phyloP scores from a whole-genome alignment of 495 filamentous ascomycete genomes.

The Stereocaulon alpinum region DNA sequence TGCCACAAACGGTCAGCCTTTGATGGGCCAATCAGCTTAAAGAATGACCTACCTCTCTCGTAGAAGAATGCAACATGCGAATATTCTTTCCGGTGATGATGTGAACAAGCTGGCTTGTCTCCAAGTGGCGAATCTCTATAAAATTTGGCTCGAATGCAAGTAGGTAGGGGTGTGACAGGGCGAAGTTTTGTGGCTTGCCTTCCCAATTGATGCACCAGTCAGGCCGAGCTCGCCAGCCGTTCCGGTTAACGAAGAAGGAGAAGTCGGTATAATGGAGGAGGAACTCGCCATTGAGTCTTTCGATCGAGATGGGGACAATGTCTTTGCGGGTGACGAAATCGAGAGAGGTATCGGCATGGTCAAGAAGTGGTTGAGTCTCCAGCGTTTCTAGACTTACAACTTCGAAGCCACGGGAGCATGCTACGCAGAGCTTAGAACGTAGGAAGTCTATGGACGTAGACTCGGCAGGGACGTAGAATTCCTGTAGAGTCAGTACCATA shows the following conservation, averaged over 20 bases:
- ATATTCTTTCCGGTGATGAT: slow-evolving; percentile 94
- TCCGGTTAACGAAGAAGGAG: slow-evolving; percentile 97
- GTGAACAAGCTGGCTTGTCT: slow-evolving; percentile 79
- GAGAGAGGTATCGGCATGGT: slow-evolving; percentile 95
- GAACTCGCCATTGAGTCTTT: slow-evolving; percentile 92
- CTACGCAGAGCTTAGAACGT: slow-evolving; percentile 91
- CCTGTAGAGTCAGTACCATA: slow-evolving; percentile 31
- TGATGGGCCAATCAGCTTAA: not conserved
- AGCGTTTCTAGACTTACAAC: slow-evolving; percentile 94
- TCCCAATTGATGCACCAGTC: slow-evolving; percentile 99
- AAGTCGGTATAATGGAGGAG: slow-evolving; percentile 96
- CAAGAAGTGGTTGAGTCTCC: slow-evolving; percentile 91
- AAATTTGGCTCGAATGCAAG: slow-evolving; percentile 98
- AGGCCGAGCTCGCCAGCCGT: slow-evolving; percentile 89
- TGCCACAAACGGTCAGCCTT: slow-evolving; percentile 29
- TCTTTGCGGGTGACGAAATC: slow-evolving; percentile 93
- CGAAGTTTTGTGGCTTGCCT: slow-evolving; percentile 81
- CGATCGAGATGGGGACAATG: slow-evolving; percentile 94
- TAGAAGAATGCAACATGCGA: slow-evolving; percentile 91
- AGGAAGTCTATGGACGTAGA: slow-evolving; percentile 95
- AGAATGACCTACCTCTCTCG: slow-evolving; percentile 67
- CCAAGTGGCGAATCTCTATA: slow-evolving; percentile 89
- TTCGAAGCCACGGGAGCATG: slow-evolving; percentile 90
- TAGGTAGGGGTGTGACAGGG: slow-evolving; percentile 89
- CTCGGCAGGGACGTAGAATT: slow-evolving; percentile 97